Evolutionary conservation across 2,329 filamentous ascomycete genomes (phyloP).

Genomic region (Talaromyces amestolkiae): DNA sequence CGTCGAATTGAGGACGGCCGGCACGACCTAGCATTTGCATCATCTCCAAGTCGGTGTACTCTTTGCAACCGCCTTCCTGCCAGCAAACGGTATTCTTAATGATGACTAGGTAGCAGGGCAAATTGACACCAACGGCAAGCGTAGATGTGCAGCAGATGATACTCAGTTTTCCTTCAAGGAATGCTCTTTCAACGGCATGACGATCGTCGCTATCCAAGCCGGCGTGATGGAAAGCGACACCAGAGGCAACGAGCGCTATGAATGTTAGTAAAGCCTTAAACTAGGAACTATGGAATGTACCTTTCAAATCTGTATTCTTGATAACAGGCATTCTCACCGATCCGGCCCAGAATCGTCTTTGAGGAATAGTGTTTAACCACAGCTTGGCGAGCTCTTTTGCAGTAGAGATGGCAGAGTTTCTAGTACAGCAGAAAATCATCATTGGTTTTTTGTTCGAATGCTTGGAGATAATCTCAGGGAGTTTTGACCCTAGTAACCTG

Average conservation of each 20-base stretch:
- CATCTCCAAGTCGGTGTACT: slow-evolving; percentile 78
- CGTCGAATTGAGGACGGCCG: slow-evolving; percentile 78
- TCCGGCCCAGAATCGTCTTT: slow-evolving; percentile 62
- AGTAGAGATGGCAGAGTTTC: slow-evolving; percentile 67
- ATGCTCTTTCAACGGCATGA: slow-evolving; percentile 64
- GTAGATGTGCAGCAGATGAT: slow-evolving; percentile 88
- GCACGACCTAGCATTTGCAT: slow-evolving; percentile 91
- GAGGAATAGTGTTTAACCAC: slow-evolving; percentile 55
- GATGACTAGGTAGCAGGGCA: slow-evolving; percentile 79
- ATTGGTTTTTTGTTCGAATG: slow-evolving; percentile 71
- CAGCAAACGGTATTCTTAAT: slow-evolving; percentile 75
- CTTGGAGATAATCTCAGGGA: slow-evolving; percentile 64
- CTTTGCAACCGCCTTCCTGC: slow-evolving; percentile 59
- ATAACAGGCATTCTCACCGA: slow-evolving; percentile 55
- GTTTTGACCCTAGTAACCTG: slow-evolving; percentile 61
- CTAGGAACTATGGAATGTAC: slow-evolving; percentile 34
- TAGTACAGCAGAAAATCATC: slow-evolving; percentile 79
- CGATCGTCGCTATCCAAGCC: slow-evolving; percentile 67
- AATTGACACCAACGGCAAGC: slow-evolving; percentile 76
- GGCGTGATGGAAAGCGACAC: slow-evolving; percentile 80
- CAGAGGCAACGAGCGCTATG: slow-evolving; percentile 50
- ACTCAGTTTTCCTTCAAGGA: slow-evolving; percentile 67
- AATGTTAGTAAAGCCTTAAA: neutral
- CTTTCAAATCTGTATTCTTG: slow-evolving; percentile 59
- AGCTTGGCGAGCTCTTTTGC: slow-evolving; percentile 65